Evolutionary conservation across 192 early-diverging fungal genomes (phyloP).

Genomic region (Coemansia sp.): DNA sequence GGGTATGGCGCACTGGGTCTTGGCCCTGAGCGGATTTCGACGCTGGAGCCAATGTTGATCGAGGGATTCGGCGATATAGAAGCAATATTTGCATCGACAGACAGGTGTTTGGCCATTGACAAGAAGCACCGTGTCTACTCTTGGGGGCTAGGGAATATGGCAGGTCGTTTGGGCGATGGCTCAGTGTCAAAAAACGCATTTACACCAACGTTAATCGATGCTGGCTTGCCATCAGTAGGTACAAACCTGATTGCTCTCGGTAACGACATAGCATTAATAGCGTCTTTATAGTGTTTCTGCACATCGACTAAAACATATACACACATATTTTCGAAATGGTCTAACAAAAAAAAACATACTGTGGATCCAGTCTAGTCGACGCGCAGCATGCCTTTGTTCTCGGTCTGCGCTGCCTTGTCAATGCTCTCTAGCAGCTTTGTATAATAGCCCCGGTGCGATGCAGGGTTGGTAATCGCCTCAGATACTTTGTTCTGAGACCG

Average conservation of each 20-base stretch:
- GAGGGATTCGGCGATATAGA: constrained; percentile 31
- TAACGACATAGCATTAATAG: constrained; percentile 43
- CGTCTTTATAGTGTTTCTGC: constrained; percentile 3
- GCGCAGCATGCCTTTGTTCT: constrained; percentile 25
- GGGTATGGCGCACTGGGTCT: constrained; percentile 68
- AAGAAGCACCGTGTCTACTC: constrained; percentile 16
- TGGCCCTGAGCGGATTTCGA: constrained; percentile 44
- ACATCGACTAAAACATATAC: constrained; percentile 14
- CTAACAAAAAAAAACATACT: neutral
- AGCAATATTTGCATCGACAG: constrained; percentile 59
- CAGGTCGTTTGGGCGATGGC: constrained; percentile 32
- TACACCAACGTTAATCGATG: constrained; percentile 12
- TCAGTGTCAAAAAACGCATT: constrained; percentile 7
- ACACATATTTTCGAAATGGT: neutral
- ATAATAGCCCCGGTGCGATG: constrained; percentile 40
- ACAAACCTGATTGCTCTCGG: constrained; percentile 32
- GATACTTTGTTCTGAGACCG: constrained; percentile 25
- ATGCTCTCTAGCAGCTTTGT: constrained; percentile 37
- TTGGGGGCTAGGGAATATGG: constrained; percentile 43
- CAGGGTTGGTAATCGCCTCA: constrained; percentile 17
- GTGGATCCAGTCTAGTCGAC: constrained; percentile 17
- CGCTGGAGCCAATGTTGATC: constrained; percentile 51
- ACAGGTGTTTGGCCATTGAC: constrained; percentile 42
- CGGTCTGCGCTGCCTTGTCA: constrained; percentile 21
- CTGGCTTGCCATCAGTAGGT: neutral